Conservation (phyloP, 2,329 filamentous ascomycete genomes). For the Aspergillus persii region DNA sequence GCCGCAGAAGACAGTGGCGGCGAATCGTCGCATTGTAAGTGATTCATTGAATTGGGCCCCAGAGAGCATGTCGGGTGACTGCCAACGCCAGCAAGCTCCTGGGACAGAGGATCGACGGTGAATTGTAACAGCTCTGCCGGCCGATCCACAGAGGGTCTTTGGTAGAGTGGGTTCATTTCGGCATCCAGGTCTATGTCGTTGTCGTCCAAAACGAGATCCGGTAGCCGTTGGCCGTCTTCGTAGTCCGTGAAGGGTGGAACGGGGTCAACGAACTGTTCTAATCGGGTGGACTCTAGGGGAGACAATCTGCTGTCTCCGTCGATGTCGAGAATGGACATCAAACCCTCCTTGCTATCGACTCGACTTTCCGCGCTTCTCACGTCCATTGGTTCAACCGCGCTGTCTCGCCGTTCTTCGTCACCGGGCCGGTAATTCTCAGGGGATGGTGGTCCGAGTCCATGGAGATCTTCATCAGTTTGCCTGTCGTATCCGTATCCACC, state of each 20-base stretch:
- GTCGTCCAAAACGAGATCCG: conserved; percentile 8
- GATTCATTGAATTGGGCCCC: conserved; percentile 7
- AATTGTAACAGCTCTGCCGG: conserved; percentile 5
- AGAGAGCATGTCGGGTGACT: conserved; percentile 20
- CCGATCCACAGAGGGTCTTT: conserved; percentile 3
- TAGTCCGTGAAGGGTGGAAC: background rate
- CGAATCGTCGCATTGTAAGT: conserved; percentile 12
- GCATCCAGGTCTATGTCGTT: conserved; percentile 19
- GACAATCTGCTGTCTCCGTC: background rate
- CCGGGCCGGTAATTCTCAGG: background rate
- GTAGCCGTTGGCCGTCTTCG: background rate
- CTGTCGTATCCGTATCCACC: conserved; percentile 1
- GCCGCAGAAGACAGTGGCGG: conserved; percentile 11
- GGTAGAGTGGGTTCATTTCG: conserved; percentile 14
- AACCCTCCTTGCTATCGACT: background rate
- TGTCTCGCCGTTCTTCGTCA: background rate
- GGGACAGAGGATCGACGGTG: conserved; percentile 12
- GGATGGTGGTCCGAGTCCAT: background rate
- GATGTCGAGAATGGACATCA: background rate
- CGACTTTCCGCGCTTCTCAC: background rate
- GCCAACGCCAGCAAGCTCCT: conserved; percentile 24
- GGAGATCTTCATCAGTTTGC: background rate
- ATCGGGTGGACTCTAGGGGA: background rate
- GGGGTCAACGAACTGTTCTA: background rate
- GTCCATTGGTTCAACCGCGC: background rate